phyloP scores from a whole-genome alignment of 257 asterid species.

The Nemophila menziesii region DNA sequence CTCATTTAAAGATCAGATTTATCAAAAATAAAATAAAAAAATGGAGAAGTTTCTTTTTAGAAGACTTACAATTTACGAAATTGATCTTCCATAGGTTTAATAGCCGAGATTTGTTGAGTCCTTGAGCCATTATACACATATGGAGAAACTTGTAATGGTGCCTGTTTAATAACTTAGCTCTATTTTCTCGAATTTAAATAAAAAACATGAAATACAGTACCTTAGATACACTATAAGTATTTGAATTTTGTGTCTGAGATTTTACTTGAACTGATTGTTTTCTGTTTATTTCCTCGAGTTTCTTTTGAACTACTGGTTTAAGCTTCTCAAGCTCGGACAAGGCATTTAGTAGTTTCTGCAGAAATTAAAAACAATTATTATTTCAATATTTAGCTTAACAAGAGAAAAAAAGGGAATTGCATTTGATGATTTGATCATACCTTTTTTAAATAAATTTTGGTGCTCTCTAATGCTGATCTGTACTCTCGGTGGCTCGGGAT shows the following conservation, averaged over 20 bases:
- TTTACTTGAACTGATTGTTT: constrained; percentile 27
- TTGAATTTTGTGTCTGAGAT: constrained; percentile 28
- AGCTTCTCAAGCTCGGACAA: constrained; percentile 77
- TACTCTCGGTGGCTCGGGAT: constrained; percentile 89
- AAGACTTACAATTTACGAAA: constrained; percentile 51
- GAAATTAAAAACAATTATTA: constrained; percentile 6
- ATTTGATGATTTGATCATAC: constrained; percentile 16
- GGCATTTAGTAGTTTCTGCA: constrained; percentile 51
- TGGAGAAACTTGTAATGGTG: constrained; percentile 27
- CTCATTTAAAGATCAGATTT: not conserved
- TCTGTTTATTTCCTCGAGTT: constrained; percentile 47
- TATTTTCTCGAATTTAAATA: constrained; percentile 3
- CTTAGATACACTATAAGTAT: constrained; percentile 31
- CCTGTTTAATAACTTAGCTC: constrained; percentile 30
- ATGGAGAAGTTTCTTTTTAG: constrained; percentile 4
- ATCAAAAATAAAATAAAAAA: not conserved
- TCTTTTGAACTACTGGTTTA: constrained; percentile 66
- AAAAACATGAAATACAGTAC: constrained; percentile 19
- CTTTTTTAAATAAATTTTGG: constrained; percentile 47
- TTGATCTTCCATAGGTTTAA: constrained; percentile 42
- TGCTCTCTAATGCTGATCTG: constrained; percentile 40
- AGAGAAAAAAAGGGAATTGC: constrained; percentile 1
- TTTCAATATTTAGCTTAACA: constrained; percentile 1
- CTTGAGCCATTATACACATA: constrained; percentile 33
- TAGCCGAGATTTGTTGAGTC: constrained; percentile 20